Base-by-base conservation (phyloP, 768 basidiomycete species). In the Hericium alpestre region DNA sequence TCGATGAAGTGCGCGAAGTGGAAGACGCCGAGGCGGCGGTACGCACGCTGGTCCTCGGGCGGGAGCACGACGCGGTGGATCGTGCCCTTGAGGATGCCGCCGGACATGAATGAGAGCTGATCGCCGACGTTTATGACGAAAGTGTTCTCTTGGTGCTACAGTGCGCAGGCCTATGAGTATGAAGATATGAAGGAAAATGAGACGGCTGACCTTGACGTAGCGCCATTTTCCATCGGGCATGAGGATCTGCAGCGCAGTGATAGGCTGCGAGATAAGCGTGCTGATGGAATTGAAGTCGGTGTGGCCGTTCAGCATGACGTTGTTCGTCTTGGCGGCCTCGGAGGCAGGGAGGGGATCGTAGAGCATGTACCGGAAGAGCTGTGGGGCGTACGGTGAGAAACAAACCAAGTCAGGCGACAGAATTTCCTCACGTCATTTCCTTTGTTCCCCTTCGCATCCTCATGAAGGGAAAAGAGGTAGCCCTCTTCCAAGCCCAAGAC, bases 111-210 rank as follows among this genome's bases (percentile, higher is more conserved):
- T 12, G 70, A 66, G 18, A 72, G 51, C 61, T 72, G 70, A 55
- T 72, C 71, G 0, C 71, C 70, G 46, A 72, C 68, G 58, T 72
- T 71, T 56, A 72, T 72, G 9, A 72, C 69, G 32, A 70, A 64
- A 4, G 69, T 66, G 38, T 64, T 64, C 23, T 70, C 68, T 41
- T 62, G 54, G 62, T 72, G 70, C 52, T 53, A 20, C 4, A 7
- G 38, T 6, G 38, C 38, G 8, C n/a, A 18, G 16, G 18, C 10
- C 4, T 5, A 12, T 11, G 10, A 18, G 20, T 16, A 53, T 12
- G n/a, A 18, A 8, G 11, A 18, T n/a, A 13, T 7, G 7, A 10
- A 38, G 38, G n/a, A 12, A 27, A 11, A 2, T 25, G 10, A 13
- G 15, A n/a, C 11, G 20, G 1, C 52, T 16, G n/a, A 53, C 52